A percentile compares a stretch with the other conserved stretches of the same genome.
These are phyloP conservation scores for Eruca vesicaria DNA, from an alignment of 441 rosid species.

Conservation along the genomic window DNA sequence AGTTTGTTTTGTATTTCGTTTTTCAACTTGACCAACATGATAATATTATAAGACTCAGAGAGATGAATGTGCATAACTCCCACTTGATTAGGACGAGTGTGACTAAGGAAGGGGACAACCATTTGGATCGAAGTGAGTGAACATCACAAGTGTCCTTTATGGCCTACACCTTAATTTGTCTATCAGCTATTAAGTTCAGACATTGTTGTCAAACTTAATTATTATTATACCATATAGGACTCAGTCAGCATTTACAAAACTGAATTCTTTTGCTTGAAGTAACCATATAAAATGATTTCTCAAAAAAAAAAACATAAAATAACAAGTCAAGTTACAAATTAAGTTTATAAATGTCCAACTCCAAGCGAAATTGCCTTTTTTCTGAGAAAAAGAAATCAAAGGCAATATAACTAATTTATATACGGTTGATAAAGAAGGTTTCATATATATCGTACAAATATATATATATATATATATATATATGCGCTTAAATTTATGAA, in stretches of 20 bases:
- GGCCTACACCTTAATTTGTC: neutral
- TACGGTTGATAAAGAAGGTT: neutral
- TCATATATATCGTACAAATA: neutral
- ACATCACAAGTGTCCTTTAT: neutral
- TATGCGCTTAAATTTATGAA: neutral
- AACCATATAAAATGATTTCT: neutral
- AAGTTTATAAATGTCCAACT: neutral
- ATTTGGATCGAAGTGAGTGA: neutral
- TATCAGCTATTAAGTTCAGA: neutral
- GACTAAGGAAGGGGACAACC: neutral
- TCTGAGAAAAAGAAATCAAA: neutral
- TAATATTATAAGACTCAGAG: neutral
- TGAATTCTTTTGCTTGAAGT: neutral
- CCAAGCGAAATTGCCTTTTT: neutral
- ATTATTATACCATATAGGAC: neutral
- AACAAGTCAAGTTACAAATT: neutral
- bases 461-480: neutral
- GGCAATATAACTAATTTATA: neutral
- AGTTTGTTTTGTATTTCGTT: neutral
- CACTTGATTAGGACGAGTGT: neutral
- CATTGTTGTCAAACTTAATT: neutral
- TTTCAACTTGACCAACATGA: neutral
- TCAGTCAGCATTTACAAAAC: neutral
- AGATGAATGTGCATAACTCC: neutral
- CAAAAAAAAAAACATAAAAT: neutral